Evolutionary conservation across 805 yeast species (phyloP).

Genomic region (Priceomyces haplophilus): DNA sequence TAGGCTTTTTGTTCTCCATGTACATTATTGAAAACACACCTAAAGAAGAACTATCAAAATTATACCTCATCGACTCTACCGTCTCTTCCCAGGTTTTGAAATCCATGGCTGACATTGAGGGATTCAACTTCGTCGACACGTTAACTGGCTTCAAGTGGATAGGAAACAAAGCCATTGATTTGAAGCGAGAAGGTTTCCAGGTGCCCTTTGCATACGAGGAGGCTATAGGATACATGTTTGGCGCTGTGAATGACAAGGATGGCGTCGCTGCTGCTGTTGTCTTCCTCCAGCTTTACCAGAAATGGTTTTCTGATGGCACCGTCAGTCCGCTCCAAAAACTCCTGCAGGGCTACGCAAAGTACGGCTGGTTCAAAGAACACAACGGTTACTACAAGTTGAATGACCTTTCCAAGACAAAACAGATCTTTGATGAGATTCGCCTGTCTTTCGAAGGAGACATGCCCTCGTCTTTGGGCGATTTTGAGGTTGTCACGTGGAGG

Average conservation of each 20-base stretch:
- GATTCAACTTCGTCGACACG: conserved; percentile 71
- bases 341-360: conserved; percentile 54
- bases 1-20: conserved; percentile 81
- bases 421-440: conserved; percentile 56
- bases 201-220: conserved; percentile 95
- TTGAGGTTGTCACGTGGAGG: conserved; percentile 64
- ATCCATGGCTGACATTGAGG: conserved; percentile 60
- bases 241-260: conserved; percentile 84
- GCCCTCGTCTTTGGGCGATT: conserved; percentile 57
- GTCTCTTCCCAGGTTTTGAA: conserved; percentile 84
- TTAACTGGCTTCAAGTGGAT: conserved; percentile 98
- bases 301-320: conserved; percentile 41
- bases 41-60: conserved; percentile 23
- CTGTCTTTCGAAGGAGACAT: conserved; percentile 21
- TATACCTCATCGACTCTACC: conserved; percentile 77
- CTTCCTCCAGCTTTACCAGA: conserved; percentile 65
- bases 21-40: conserved; percentile 43
- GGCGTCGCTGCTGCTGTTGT: conserved; percentile 80
- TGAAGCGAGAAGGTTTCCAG: conserved; percentile 56
- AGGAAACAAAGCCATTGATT: conserved; percentile 79
- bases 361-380: conserved; percentile 80
- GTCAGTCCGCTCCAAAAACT: conserved; percentile 49
- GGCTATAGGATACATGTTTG: conserved; percentile 93
- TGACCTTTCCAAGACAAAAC: conserved; percentile 47
- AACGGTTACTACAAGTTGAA: conserved; percentile 81